Evolutionary conservation across 192 early-diverging fungal species (phyloP), one percentile per base, ranked within the genome.

Genomic region (Coemansia sp.): DNA sequence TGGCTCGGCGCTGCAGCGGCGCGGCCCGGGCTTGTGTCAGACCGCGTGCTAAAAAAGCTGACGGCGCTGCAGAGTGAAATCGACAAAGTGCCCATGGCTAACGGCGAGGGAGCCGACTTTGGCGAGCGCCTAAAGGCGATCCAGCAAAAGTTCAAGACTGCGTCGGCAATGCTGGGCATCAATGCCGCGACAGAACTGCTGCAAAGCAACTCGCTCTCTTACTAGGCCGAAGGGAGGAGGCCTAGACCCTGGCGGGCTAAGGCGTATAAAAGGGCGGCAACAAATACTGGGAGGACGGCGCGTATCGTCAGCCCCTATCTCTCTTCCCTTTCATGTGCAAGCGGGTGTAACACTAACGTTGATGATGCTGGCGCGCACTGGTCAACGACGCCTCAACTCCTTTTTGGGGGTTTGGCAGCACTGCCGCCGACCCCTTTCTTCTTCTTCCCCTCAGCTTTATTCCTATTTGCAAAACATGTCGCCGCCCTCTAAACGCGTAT

Each of bases 401-500:
- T n/a, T n/a, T n/a, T n/a, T n/a, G n/a, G n/a, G n/a, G n/a, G n/a
- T 24, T 22, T 27, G 14, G n/a, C 29, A 46, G 49, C 19, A n/a
- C 39, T 65, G n/a, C n/a, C 29, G 32, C 27, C 32, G 19, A 9
- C 35, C 14, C 5, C 36, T 53, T 54, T 35, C 45, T 32, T 24
- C 22, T 8, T 58, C 25, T 15, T 22, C 40, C 40, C 11, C 67
- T 42, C 22, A 35, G 61, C 47, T 60, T 51, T 51, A 58, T 36
- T 51, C 38, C 49, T 41, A 37, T 51, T 37, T 43, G 27, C 39
- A 27, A 42, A 32, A 5, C 17, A 82, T 73, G n/a, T n/a, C n/a
- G 70, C 14, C 64, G 12, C 49, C 60, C 8, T 36, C 53, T 60
- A 93, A 96, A 84, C 92, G 89, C 74, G 93, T 96, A 42, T 89